A percentile compares a stretch with the other conserved stretches of the same genome.
phyloP scores from a whole-genome alignment of 2,329 filamentous ascomycete species.

The Hypoxylon sp. region DNA sequence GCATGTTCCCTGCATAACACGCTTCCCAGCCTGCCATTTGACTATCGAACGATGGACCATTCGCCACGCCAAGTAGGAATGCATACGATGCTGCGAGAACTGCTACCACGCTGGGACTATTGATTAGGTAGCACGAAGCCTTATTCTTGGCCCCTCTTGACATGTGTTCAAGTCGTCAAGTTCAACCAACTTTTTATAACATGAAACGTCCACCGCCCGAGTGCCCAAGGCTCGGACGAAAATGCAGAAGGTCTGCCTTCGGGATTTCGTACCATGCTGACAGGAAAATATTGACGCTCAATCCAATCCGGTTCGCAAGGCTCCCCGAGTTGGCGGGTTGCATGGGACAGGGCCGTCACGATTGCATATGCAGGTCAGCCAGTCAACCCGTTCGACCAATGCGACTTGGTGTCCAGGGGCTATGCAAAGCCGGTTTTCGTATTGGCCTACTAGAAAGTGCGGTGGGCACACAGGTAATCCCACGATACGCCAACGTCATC shows the following conservation, averaged over 20 bases:
- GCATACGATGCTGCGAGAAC: conserved; percentile 7
- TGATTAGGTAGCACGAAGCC: neutral
- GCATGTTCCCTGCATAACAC: conserved; percentile 32
- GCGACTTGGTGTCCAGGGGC: conserved; percentile 34
- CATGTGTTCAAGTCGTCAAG: neutral
- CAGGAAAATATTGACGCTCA: neutral
- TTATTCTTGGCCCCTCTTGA: neutral
- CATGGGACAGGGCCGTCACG: conserved; percentile 32
- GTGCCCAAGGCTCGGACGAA: neutral
- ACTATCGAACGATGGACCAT: conserved; percentile 20
- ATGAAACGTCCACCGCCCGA: neutral
- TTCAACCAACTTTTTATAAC: neutral
- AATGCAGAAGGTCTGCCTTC: neutral
- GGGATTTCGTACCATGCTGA: neutral
- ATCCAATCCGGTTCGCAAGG: conserved; percentile 21
- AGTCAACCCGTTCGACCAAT: conserved; percentile 26
- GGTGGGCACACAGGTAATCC: conserved; percentile 36
- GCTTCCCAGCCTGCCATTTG: conserved; percentile 24
- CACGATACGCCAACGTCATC: conserved; percentile 46
- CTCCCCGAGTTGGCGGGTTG: conserved; percentile 37
- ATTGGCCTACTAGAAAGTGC: conserved; percentile 43
- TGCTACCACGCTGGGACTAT: neutral
- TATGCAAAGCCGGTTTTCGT: conserved; percentile 51
- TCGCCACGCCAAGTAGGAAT: conserved; percentile 12
- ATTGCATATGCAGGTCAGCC: conserved; percentile 44